Conservation (phyloP, 345 rosid species). For the Moricandia arvensis region DNA sequence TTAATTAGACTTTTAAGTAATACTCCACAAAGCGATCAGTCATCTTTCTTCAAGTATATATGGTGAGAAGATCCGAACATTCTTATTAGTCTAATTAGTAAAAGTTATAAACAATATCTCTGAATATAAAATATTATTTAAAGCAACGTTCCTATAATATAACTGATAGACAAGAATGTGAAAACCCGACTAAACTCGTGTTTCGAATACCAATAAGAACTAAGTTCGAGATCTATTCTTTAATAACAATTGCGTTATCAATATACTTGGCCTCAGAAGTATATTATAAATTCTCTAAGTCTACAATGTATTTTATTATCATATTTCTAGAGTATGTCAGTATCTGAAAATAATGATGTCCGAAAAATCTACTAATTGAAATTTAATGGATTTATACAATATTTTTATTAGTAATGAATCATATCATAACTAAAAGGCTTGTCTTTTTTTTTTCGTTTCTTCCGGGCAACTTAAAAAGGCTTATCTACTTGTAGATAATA, state of each 20-base stretch:
- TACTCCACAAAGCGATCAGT: neutral
- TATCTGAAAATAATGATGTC: conserved; percentile 11
- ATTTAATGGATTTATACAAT: neutral
- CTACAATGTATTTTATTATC: no score
- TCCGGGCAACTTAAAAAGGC: conserved; percentile 15
- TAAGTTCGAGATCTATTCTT: no score
- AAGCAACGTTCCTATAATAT: no score
- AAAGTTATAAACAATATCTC: neutral
- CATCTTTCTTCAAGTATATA: conserved; percentile 1
- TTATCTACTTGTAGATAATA: conserved; percentile 19
- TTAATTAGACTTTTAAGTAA: neutral
- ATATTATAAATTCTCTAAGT: no score
- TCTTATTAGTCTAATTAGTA: neutral
- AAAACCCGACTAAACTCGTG: no score
- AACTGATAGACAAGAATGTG: no score
- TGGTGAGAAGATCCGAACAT: neutral
- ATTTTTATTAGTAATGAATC: neutral
- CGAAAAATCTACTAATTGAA: neutral
- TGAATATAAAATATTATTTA: neutral
- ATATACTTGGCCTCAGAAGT: no score
- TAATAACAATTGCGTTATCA: no score
- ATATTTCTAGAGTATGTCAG: neutral
- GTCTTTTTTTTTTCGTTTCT: conserved; percentile 11
- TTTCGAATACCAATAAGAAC: no score
- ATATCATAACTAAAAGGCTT: conserved; percentile 18